Evolutionary conservation across 1,284 basidiomycete species (phyloP).

Genomic region (Neonothopanus nambi): DNA sequence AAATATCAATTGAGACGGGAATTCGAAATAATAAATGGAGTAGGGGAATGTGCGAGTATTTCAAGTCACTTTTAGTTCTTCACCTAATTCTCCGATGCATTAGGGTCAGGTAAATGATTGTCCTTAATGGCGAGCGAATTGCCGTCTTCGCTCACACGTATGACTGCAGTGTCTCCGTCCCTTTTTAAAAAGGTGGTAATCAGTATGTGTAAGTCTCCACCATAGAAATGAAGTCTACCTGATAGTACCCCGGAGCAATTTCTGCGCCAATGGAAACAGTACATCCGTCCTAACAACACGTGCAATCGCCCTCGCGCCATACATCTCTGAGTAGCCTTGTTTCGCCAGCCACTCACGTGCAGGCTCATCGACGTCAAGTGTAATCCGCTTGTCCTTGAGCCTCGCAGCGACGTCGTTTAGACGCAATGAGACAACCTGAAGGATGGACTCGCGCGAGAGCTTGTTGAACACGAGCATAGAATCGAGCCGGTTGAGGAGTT

Average conservation of each 20-base stretch:
- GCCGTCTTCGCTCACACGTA: slow-evolving; percentile 48
- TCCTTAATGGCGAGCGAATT: slow-evolving; percentile 52
- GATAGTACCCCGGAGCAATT: slow-evolving; percentile 73
- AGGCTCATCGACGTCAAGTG: slow-evolving; percentile 65
- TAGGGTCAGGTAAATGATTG: slow-evolving; percentile 54
- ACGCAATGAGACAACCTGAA: slow-evolving; percentile 77
- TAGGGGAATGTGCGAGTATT: too few species aligned
- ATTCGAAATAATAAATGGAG: too few species aligned
- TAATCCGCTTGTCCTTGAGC: slow-evolving; percentile 67
- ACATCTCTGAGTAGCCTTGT: slow-evolving; percentile 83
- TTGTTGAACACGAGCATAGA: slow-evolving; percentile 91
- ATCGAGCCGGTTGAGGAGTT: slow-evolving; percentile 88
- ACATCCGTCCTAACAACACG: slow-evolving; percentile 79
- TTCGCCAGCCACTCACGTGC: slow-evolving; percentile 76
- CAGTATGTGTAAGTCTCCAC: background rate
- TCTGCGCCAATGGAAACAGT: slow-evolving; percentile 76
- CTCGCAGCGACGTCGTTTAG: slow-evolving; percentile 74
- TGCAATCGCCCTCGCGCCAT: slow-evolving; percentile 85
- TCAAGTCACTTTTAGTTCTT: too few species aligned
- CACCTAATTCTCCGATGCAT: slow-evolving; percentile 6
- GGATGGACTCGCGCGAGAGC: slow-evolving; percentile 71
- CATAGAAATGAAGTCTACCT: slow-evolving; percentile 44
- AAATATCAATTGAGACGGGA: too few species aligned
- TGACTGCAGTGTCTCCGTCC: slow-evolving; percentile 64
- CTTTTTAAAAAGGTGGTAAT: slow-evolving; percentile 31